Percentiles rank a stretch among this genome's conserved stretches.
Conservation (phyloP, 2,329 filamentous ascomycete species). For the Mollisiaceae sp. region DNA sequence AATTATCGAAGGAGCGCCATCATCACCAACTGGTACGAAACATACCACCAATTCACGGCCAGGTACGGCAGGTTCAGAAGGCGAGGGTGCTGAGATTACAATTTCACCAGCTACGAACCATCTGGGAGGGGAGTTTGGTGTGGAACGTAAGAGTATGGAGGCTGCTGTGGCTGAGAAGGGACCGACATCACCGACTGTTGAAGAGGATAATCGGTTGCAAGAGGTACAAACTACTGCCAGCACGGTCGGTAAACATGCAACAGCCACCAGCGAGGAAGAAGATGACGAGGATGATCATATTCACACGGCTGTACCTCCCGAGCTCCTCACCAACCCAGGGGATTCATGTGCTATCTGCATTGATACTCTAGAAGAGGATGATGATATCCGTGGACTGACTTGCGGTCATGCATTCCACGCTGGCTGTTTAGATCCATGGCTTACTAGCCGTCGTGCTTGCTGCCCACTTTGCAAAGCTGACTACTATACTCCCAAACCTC, state of each 20-base stretch:
- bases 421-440: constrained; percentile 93
- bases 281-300: constrained; percentile 81
- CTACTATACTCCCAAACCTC: constrained; percentile 93
- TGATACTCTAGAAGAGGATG: constrained; percentile 90
- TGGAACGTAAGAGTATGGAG: constrained; percentile 32
- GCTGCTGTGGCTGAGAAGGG: constrained; percentile 31
- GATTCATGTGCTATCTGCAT: constrained; percentile 97
- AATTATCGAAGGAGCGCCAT: constrained; percentile 63
- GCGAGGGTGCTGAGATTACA: constrained; percentile 22
- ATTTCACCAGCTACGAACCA: constrained; percentile 26
- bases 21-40: constrained; percentile 41
- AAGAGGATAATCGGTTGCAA: constrained; percentile 37
- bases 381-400: constrained; percentile 90
- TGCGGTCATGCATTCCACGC: constrained; percentile 99
- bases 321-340: constrained; percentile 80
- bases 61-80: constrained; percentile 32
- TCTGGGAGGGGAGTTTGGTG: constrained; percentile 17
- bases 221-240: constrained; percentile 39
- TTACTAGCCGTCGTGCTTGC: constrained; percentile 91
- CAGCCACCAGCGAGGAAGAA: constrained; percentile 57
- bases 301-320: constrained; percentile 78
- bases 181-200: constrained; percentile 32
- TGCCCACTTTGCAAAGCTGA: constrained; percentile 98
- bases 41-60: constrained; percentile 44
- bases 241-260: constrained; percentile 44